These are phyloP conservation scores for Pleurotus eryngii DNA, from an alignment of 768 basidiomycete genomes.

Conservation along the genomic window DNA sequence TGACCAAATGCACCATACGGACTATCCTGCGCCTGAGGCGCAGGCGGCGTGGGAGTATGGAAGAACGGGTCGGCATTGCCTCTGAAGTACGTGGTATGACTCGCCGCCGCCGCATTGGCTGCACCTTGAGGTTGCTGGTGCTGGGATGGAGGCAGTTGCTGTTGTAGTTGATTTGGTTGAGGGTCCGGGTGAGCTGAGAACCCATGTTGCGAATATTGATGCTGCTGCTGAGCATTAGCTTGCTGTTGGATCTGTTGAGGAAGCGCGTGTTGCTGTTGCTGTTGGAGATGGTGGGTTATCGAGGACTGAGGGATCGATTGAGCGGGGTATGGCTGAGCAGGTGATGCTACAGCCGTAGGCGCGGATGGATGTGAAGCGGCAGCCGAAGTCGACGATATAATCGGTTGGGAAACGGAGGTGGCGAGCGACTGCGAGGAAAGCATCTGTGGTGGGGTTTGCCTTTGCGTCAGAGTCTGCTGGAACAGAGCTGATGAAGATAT, in stretches of 20 bases:
- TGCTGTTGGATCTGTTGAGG: conserved; percentile 44
- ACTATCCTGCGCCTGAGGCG: conserved; percentile 57
- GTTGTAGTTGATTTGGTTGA: conserved; percentile 27
- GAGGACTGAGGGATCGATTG: conserved; percentile 1
- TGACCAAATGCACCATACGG: conserved; percentile 63
- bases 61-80: conserved; percentile 70
- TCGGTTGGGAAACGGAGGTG: conserved; percentile 38
- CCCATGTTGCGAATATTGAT: conserved; percentile 61
- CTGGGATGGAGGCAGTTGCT: conserved; percentile 28
- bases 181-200: conserved; percentile 67
- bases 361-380: conserved; percentile 23
- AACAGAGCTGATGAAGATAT: conserved; percentile 35
- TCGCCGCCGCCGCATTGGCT: conserved; percentile 14
- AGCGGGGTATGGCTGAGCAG: conserved; percentile 37
- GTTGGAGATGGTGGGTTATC: conserved; percentile 25
- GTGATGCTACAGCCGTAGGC: conserved; percentile 24
- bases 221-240: conserved; percentile 17
- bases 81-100: conserved; percentile 63
- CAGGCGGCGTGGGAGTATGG: conserved; percentile 76
- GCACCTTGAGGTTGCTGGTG: conserved; percentile 39
- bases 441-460: conserved; percentile 16
- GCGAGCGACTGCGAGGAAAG: conserved; percentile 29
- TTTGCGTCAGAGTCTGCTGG: conserved; percentile 37
- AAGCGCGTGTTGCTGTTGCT: conserved; percentile 34
- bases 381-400: conserved; percentile 24